These are phyloP conservation scores for Kokia cookei DNA, from an alignment of 441 rosid genomes.

Conservation along the genomic window DNA sequence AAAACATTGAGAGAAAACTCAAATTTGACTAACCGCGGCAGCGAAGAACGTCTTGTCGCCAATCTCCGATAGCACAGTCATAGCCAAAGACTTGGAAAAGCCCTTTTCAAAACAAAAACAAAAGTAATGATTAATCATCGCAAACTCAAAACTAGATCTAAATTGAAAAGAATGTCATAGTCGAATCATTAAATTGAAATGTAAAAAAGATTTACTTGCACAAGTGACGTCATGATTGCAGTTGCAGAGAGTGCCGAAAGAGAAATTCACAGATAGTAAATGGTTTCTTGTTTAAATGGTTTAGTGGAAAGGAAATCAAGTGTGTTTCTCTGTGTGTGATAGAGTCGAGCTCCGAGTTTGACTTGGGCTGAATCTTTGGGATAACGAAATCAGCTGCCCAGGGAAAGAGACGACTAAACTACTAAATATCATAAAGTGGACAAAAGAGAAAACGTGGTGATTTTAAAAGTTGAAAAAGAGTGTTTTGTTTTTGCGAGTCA, in stretches of 20 bases:
- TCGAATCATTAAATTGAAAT: background rate
- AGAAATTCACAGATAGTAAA: constrained; percentile 6
- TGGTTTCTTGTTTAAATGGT: background rate
- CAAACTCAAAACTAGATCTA: constrained; percentile 4
- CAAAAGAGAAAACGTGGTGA: background rate
- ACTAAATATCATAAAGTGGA: background rate
- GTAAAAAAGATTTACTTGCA: constrained; percentile 39
- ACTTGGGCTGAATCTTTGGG: background rate
- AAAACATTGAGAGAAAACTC: too few species aligned
- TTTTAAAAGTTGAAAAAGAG: background rate
- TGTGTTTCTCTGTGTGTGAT: background rate
- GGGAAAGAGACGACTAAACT: background rate
- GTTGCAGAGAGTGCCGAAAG: constrained; percentile 1
- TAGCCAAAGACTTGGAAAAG: constrained; percentile 83
- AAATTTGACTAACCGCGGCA: constrained; percentile 60
- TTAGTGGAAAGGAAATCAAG: background rate
- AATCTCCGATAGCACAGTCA: constrained; percentile 88
- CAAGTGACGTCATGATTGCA: constrained; percentile 44
- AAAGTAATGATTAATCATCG: background rate
- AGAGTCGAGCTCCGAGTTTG: background rate
- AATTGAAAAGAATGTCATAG: background rate
- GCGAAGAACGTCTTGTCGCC: constrained; percentile 96
- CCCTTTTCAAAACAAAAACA: constrained; percentile 36
- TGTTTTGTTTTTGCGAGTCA: background rate
- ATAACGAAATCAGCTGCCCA: background rate